Base-by-base conservation (phyloP, 2,329 filamentous ascomycete species). In the Aspergillus pseudonomiae region DNA sequence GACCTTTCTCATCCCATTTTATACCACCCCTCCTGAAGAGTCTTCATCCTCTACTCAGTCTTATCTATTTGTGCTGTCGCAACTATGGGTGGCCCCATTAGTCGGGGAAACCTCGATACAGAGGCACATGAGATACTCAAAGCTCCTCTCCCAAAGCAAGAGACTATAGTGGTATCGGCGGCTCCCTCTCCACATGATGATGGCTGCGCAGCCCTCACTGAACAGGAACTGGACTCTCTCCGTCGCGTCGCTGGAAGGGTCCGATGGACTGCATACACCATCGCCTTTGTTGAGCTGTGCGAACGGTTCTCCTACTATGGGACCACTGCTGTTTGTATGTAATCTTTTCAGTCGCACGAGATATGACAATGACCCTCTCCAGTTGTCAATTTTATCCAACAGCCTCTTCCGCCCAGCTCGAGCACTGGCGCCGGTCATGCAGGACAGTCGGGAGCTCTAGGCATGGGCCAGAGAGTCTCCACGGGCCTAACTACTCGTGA, bases 281-380 rank as follows among this genome's bases (percentile, higher is more conserved):
- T 93, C 65, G 90, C 89, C 57, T 88, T 92, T 65, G 86, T 91
- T 62, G 91, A 93, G 77, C 80, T 92, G 60, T 91, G 88, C 78
- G 91, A 93, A 80, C 88, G 91, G 52, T 92, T 91, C 78, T 90
- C 88, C 14, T 93, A 91, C 84, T 92, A 92, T 74, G 91, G 91
- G 62, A 89, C 88, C 6, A 85, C 86, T 56, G 84, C 89, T 36
- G 82, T 91, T 34, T 91, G 89, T 85, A 82, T 67, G 82, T 30
- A 30, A 5, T 81, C 26, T 9, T 30, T 24, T 50, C 63, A 14
- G 19, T 34, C 43, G 39, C 39, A n/a, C 24, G 55, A 6, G 10
- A 7, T 3, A 57, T 14, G 3, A 16, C 43, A 41, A 60, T 73
- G 36, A 74, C 57, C n/a, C 1, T 4, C 26, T 11, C 24, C 59